phyloP scores from a whole-genome alignment of 176 grass and related monocot species.

The Ananas comosus region DNA sequence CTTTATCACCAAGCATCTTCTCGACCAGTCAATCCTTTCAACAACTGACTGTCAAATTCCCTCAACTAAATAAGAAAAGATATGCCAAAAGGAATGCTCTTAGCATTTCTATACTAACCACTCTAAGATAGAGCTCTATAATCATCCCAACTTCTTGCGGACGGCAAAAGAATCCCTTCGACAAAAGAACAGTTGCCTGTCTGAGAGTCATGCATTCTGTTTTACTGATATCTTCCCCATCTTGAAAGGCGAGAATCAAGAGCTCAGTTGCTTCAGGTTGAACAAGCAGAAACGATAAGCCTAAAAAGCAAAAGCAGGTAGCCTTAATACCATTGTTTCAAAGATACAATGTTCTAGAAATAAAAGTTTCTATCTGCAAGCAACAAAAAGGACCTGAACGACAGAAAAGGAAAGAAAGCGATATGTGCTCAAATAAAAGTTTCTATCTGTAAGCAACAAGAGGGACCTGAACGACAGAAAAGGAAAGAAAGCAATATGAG shows the following conservation, averaged over 20 bases:
- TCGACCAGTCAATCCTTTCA: no score
- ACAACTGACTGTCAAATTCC: no score
- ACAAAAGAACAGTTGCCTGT: conserved; percentile 69
- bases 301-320: conserved; percentile 31
- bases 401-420: no score
- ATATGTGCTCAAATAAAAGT: neutral
- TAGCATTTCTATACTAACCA: conserved; percentile 44
- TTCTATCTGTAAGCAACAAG: conserved; percentile 9
- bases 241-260: conserved; percentile 76
- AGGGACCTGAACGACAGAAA: conserved; percentile 78
- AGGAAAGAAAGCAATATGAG: conserved; percentile 75
- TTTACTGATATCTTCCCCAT: conserved; percentile 61
- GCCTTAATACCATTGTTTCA: neutral
- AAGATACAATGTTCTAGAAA: conserved; percentile 16
- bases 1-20: no score
- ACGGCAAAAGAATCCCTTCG: conserved; percentile 83
- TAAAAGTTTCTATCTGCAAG: conserved; percentile 16
- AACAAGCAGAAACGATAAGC: conserved; percentile 73
- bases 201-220: conserved; percentile 86
- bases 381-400: conserved; percentile 42
- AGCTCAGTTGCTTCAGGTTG: conserved; percentile 88
- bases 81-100: neutral
- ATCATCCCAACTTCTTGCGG: conserved; percentile 87
- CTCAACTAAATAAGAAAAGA: neutral
- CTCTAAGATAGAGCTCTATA: conserved; percentile 83